Evolutionary conservation across 2,329 filamentous ascomycete genomes (phyloP).

Genomic region (Triangularia setosa): DNA sequence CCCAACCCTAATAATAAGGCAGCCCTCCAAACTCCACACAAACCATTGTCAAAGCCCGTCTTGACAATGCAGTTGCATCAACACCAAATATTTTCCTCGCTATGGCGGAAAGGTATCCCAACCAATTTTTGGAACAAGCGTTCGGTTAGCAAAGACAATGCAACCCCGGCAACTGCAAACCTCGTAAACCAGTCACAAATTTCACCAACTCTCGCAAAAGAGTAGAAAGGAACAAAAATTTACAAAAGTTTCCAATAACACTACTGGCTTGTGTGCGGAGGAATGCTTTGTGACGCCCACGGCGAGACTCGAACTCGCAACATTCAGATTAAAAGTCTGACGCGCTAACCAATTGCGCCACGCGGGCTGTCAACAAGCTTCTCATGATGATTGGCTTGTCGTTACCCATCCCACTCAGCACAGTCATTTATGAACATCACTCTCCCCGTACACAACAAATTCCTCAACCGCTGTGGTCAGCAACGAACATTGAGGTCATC

Average conservation of each 20-base stretch:
- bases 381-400: background rate
- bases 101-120: no score
- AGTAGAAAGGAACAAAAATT: background rate
- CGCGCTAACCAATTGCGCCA: slow-evolving; percentile 28
- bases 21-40: no score
- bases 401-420: background rate
- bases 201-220: background rate
- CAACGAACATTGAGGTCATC: background rate
- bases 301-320: slow-evolving; percentile 23
- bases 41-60: no score
- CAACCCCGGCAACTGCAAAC: no score
- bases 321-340: slow-evolving; percentile 27
- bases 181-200: no score
- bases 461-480: background rate
- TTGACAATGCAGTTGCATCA: no score
- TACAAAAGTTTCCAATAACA: background rate
- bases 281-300: slow-evolving; percentile 11
- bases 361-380: slow-evolving; percentile 15
- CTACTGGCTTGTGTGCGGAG: background rate
- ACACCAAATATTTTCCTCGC: no score
- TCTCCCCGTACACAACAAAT: background rate
- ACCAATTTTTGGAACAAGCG: no score
- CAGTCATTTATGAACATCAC: background rate
- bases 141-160: no score
- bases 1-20: no score